Percentiles rank a stretch among this genome's conserved stretches.
These are phyloP conservation scores for Spiraea crenata DNA, from an alignment of 331 rosid species.

Conservation along the genomic window DNA sequence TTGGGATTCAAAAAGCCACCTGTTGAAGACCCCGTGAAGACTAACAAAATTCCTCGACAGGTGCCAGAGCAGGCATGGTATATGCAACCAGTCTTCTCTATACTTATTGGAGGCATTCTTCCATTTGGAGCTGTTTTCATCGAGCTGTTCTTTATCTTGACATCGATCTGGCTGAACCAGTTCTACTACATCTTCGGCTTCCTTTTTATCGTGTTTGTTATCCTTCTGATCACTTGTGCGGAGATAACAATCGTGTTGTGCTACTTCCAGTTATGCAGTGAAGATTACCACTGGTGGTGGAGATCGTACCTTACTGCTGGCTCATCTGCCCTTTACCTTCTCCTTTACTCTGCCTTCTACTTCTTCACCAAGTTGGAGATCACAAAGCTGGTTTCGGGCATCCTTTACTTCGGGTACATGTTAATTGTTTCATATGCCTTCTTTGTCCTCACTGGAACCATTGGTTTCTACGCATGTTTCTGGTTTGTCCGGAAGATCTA, in stretches of 20 bases:
- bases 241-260: conserved; percentile 97
- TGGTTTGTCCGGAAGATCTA: conserved; percentile 97
- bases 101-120: conserved; percentile 97
- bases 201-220: conserved; percentile 88
- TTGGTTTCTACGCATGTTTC: conserved; percentile 96
- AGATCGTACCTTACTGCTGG: conserved; percentile 98
- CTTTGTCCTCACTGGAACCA: conserved; percentile 92
- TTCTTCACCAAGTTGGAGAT: conserved; percentile 95
- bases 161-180: conserved; percentile 98
- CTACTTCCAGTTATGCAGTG: conserved; percentile 99
- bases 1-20: conserved; percentile 91
- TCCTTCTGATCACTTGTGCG: conserved; percentile 89
- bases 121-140: conserved; percentile 98
- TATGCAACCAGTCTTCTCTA: conserved; percentile 89
- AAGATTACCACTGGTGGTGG: conserved; percentile 99
- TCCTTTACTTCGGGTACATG: conserved; percentile 96
- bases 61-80: conserved; percentile 99
- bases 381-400: conserved; percentile 87
- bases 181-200: conserved; percentile 98
- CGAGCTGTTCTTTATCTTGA: conserved; percentile 96
- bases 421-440: conserved; percentile 81
- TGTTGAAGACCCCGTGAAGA: conserved; percentile 96
- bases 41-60: conserved; percentile 97
- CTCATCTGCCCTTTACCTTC: conserved; percentile 93
- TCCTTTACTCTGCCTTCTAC: conserved; percentile 92